Conservation (phyloP, 805 yeast genomes). For the Tetrapisispora arboricola region DNA sequence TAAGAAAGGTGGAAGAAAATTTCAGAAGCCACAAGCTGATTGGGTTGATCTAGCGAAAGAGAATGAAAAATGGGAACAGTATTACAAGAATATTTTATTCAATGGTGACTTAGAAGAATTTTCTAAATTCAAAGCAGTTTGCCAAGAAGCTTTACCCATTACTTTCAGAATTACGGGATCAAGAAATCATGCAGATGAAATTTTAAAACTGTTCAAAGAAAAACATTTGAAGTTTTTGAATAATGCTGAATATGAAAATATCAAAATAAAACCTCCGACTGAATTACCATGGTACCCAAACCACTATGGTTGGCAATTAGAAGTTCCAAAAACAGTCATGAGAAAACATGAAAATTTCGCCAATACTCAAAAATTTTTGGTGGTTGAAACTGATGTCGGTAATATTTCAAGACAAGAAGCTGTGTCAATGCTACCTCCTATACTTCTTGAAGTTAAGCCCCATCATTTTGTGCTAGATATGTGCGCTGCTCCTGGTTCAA, state of each 20-base stretch:
- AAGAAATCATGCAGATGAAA: constrained; percentile 70
- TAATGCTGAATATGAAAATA: constrained; percentile 61
- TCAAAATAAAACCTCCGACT: constrained; percentile 58
- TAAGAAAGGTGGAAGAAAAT: constrained; percentile 19
- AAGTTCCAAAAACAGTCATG: constrained; percentile 82
- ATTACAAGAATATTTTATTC: constrained; percentile 60
- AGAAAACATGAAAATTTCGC: constrained; percentile 80
- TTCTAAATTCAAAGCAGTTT: constrained; percentile 62
- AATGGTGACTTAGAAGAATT: constrained; percentile 64
- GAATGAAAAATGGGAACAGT: constrained; percentile 76
- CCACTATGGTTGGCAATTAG: constrained; percentile 83
- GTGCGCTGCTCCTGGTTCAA: constrained; percentile 99
- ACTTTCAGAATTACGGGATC: constrained; percentile 95
- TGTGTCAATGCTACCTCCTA: constrained; percentile 97
- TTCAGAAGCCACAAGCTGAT: constrained; percentile 25
- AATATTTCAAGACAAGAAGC: constrained; percentile 95
- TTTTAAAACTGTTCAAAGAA: constrained; percentile 57
- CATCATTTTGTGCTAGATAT: constrained; percentile 87
- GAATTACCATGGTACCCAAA: constrained; percentile 82
- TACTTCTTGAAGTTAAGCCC: constrained; percentile 81
- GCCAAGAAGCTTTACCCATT: constrained; percentile 74
- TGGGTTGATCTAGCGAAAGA: constrained; percentile 71
- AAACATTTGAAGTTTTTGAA: constrained; percentile 64
- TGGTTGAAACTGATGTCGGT: constrained; percentile 91
- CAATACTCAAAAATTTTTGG: constrained; percentile 80